phyloP scores from a whole-genome alignment of 1,284 basidiomycete genomes.

The Porogramme epimiltina region DNA sequence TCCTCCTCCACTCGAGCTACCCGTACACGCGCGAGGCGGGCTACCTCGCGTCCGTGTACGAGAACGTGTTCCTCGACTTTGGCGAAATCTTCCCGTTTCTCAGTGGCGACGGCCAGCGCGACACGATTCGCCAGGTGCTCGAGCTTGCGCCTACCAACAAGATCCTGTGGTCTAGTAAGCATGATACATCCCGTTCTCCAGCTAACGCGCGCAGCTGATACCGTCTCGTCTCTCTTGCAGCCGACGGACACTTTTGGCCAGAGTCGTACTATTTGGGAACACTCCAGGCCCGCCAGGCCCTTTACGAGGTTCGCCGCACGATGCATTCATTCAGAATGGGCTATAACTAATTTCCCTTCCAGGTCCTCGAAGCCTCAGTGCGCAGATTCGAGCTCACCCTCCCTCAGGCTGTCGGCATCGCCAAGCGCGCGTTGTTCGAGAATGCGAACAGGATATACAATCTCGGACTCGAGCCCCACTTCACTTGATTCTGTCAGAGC shows the following conservation, averaged over 20 bases:
- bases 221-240: no score
- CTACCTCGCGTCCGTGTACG: slow-evolving; percentile 68
- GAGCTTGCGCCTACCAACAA: slow-evolving; percentile 76
- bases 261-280: slow-evolving; percentile 72
- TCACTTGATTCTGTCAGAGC: no score
- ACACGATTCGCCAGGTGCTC: slow-evolving; percentile 59
- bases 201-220: no score
- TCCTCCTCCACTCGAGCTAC: slow-evolving; percentile 74
- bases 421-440: slow-evolving; percentile 55
- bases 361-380: slow-evolving; percentile 56
- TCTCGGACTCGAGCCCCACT: slow-evolving; percentile 42
- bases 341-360: background rate
- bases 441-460: slow-evolving; percentile 61
- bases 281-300: slow-evolving; percentile 59
- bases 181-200: background rate
- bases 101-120: slow-evolving; percentile 61
- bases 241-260: slow-evolving; percentile 79
- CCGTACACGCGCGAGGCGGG: slow-evolving; percentile 76
- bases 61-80: slow-evolving; percentile 77
- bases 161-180: slow-evolving; percentile 76
- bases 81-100: slow-evolving; percentile 77
- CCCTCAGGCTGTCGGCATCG: slow-evolving; percentile 48
- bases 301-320: slow-evolving; percentile 50
- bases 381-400: slow-evolving; percentile 47
- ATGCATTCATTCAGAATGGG: background rate